Conservation (phyloP, 768 basidiomycete genomes). For the Boletus barrowsii region DNA sequence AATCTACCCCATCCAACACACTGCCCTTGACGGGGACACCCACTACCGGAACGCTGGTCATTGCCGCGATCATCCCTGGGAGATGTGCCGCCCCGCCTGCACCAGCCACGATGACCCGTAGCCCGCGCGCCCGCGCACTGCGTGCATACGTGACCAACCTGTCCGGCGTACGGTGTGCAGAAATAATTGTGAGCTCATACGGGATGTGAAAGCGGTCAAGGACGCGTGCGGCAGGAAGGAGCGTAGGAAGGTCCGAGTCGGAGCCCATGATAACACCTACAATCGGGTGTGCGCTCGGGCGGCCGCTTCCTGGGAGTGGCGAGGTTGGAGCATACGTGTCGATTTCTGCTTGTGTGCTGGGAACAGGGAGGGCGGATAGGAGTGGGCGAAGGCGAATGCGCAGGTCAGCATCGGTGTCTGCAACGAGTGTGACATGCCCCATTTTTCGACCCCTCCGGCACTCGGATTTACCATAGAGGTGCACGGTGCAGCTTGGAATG, state of each 20-base stretch:
- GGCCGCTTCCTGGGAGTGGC: slow-evolving; percentile 44
- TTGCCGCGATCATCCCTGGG: slow-evolving; percentile 98
- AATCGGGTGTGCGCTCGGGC: slow-evolving; percentile 67
- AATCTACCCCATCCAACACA: slow-evolving; percentile 91
- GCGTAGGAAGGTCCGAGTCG: slow-evolving; percentile 93
- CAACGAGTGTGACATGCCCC: slow-evolving; percentile 94
- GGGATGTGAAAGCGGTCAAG: slow-evolving; percentile 81
- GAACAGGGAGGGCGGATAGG: slow-evolving; percentile 58
- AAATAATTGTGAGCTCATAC: slow-evolving; percentile 93
- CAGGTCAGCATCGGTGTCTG: slow-evolving; percentile 73
- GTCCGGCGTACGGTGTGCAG: slow-evolving; percentile 93
- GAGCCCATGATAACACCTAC: slow-evolving; percentile 99
- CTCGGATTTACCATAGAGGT: slow-evolving; percentile 93
- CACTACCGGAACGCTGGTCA: slow-evolving; percentile 89
- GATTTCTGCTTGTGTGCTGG: slow-evolving; percentile 42
- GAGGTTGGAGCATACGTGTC: slow-evolving; percentile 50
- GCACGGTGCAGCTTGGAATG: slow-evolving; percentile 74
- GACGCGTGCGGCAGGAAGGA: slow-evolving; percentile 84
- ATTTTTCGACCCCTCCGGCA: slow-evolving; percentile 92
- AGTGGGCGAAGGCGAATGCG: slow-evolving; percentile 68
- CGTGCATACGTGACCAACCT: slow-evolving; percentile 80
- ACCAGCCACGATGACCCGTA: slow-evolving; percentile 84
- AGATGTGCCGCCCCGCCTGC: slow-evolving; percentile 99
- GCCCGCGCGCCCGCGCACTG: slow-evolving; percentile 62
- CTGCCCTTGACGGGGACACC: slow-evolving; percentile 98